A percentile compares a stretch with the other conserved stretches of the same genome.
These are phyloP conservation scores for Cryptococcus sp. DNA, from an alignment of 1,284 basidiomycete genomes.

Conservation along the genomic window DNA sequence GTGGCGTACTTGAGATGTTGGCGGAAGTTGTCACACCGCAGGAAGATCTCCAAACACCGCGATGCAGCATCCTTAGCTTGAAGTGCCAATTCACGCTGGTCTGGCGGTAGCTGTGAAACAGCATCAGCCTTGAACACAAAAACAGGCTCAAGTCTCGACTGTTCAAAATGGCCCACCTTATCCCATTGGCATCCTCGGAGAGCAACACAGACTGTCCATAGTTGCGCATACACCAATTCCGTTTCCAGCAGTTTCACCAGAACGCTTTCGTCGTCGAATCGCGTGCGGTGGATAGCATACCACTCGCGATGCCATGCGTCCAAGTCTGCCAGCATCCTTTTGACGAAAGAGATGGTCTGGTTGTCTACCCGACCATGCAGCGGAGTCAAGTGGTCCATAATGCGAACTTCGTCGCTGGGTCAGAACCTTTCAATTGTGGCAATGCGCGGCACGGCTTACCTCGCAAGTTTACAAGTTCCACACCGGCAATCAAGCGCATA, in stretches of 20 bases:
- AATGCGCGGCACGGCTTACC: constrained; percentile 9
- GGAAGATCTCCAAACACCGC: constrained; percentile 64
- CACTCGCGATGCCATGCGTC: constrained; percentile 80
- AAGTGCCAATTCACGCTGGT: constrained; percentile 89
- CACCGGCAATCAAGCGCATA: constrained; percentile 78
- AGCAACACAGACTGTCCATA: constrained; percentile 91
- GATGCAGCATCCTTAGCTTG: constrained; percentile 89
- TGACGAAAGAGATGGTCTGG: constrained; percentile 79
- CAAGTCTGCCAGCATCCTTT: constrained; percentile 73
- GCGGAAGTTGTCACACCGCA: constrained; percentile 39
- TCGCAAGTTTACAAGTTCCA: constrained; percentile 82
- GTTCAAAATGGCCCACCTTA: constrained; percentile 63
- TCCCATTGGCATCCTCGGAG: constrained; percentile 89
- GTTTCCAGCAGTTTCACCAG: constrained; percentile 81
- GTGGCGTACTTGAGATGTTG: constrained; percentile 66
- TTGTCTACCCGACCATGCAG: constrained; percentile 83
- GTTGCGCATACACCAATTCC: constrained; percentile 85
- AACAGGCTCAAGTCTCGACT: too few species aligned
- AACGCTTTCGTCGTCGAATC: constrained; percentile 71
- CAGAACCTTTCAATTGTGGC: neutral
- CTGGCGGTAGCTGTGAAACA: constrained; percentile 59
- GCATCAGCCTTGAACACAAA: neutral
- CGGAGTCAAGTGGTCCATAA: constrained; percentile 82
- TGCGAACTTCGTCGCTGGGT: constrained; percentile 65
- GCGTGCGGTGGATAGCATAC: constrained; percentile 72